Conservation (phyloP, 1,284 basidiomycete species). For the Exobasidium rhododendri region DNA sequence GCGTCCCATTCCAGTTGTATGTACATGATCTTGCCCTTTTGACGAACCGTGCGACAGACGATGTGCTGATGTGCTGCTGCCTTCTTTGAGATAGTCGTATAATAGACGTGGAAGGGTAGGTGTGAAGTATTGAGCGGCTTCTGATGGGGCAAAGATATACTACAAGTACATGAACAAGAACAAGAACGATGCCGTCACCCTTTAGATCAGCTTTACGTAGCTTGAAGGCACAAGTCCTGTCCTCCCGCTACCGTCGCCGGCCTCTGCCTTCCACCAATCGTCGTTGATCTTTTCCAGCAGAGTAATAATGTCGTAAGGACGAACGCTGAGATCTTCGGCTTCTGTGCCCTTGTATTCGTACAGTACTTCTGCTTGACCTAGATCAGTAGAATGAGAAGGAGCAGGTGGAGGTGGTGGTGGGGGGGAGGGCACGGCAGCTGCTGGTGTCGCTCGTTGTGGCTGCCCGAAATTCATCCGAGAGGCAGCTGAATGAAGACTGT, state of each 20-base stretch:
- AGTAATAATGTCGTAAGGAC: slow-evolving; percentile 30
- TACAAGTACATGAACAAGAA: too few relatives aligned
- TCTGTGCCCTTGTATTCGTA: slow-evolving; percentile 26
- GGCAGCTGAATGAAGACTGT: neutral
- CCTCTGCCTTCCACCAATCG: slow-evolving; percentile 43
- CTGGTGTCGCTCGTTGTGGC: neutral
- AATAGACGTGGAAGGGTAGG: too few relatives aligned
- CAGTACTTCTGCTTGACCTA: slow-evolving; percentile 11
- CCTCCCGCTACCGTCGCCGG: slow-evolving; percentile 16
- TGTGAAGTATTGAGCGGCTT: neutral
- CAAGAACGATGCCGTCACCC: too few relatives aligned
- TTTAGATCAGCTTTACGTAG: slow-evolving; percentile 26
- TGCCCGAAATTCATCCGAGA: neutral
- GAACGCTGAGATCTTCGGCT: slow-evolving; percentile 32
- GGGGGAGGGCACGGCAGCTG: neutral
- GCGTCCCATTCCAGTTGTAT: neutral
- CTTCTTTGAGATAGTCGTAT: too few relatives aligned
- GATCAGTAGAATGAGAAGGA: neutral
- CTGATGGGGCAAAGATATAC: neutral
- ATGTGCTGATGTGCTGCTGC: too few relatives aligned
- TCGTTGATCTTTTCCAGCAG: slow-evolving; percentile 37
- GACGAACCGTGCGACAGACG: too few relatives aligned
- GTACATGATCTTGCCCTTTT: neutral
- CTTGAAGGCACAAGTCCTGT: slow-evolving; percentile 38
- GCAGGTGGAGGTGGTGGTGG: slow-evolving; percentile 5